These are phyloP conservation scores for Botrytis sinoallii DNA, from an alignment of 2,329 filamentous ascomycete genomes.

Conservation along the genomic window DNA sequence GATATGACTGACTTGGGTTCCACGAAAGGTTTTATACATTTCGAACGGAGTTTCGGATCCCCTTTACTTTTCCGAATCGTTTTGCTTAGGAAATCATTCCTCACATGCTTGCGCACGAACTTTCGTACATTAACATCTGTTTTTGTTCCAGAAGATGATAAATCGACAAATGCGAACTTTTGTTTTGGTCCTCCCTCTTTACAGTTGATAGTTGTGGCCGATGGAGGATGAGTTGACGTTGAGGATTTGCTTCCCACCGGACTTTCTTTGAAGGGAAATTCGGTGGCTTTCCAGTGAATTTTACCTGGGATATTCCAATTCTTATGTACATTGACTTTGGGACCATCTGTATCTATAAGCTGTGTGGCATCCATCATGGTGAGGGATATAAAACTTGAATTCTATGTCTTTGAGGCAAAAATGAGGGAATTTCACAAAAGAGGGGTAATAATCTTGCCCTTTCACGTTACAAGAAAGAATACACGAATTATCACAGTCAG, in stretches of 20 bases:
- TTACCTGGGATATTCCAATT: conserved; percentile 3
- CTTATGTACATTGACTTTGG: neutral
- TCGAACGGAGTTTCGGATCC: neutral
- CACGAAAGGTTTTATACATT: neutral
- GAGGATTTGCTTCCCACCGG: neutral
- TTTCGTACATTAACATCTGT: conserved; percentile 22
- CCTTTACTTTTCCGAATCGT: neutral
- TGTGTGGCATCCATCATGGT: neutral
- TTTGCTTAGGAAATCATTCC: conserved; percentile 25
- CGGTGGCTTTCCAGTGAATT: neutral
- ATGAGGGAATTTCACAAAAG: neutral
- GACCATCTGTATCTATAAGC: neutral
- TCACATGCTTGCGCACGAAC: conserved; percentile 26
- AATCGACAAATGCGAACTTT: conserved; percentile 26
- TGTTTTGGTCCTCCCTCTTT: neutral
- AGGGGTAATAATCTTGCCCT: neutral
- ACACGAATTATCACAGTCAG: neutral
- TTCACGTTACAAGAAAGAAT: neutral
- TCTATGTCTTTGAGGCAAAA: neutral
- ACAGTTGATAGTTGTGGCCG: neutral
- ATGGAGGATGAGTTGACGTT: neutral
- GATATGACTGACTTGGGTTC: neutral
- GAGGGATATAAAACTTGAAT: conserved; percentile 8
- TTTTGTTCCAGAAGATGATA: conserved; percentile 10
- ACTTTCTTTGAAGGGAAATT: neutral